These are phyloP conservation scores for Tetraselmis striata DNA, from an alignment of 139 green algal species.

Conservation along the genomic window DNA sequence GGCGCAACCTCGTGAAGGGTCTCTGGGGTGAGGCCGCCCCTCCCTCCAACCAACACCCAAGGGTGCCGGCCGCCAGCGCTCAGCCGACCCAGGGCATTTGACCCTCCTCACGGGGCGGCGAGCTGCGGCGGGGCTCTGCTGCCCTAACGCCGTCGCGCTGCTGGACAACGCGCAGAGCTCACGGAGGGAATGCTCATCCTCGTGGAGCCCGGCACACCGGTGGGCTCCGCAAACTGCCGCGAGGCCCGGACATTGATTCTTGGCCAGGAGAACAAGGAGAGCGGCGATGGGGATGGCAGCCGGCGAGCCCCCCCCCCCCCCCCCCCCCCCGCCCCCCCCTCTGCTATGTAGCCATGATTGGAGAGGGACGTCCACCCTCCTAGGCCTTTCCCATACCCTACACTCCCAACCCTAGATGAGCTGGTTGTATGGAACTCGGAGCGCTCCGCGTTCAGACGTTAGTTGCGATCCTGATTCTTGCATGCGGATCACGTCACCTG, in stretches of 20 bases:
- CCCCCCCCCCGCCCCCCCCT: too few relatives aligned
- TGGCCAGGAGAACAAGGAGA: not conserved
- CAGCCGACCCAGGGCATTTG: slow-evolving; percentile 1
- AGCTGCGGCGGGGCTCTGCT: not conserved
- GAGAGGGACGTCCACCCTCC: too few relatives aligned
- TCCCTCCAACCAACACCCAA: not conserved
- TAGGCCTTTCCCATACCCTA: too few relatives aligned
- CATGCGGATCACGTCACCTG: too few relatives aligned
- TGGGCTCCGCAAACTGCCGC: slow-evolving; percentile 42
- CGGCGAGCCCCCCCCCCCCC: too few relatives aligned
- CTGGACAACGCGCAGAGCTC: not conserved
- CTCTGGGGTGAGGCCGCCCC: not conserved
- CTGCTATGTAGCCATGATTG: too few relatives aligned
- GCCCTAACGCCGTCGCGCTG: not conserved
- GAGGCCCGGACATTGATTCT: slow-evolving; percentile 36
- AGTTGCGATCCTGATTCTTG: too few relatives aligned
- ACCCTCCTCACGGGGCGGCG: not conserved
- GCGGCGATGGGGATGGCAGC: too few relatives aligned
- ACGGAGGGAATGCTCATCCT: slow-evolving; percentile 54
- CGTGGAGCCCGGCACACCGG: slow-evolving; percentile 69
- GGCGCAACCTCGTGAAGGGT: not conserved
- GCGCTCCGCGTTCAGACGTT: too few relatives aligned
- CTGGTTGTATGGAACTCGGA: too few relatives aligned
- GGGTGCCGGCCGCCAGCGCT: too few relatives aligned
- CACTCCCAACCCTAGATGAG: too few relatives aligned